Evolutionary conservation across 108 stramenopile species (phyloP).

Genomic region (Conticribra weissflogii): DNA sequence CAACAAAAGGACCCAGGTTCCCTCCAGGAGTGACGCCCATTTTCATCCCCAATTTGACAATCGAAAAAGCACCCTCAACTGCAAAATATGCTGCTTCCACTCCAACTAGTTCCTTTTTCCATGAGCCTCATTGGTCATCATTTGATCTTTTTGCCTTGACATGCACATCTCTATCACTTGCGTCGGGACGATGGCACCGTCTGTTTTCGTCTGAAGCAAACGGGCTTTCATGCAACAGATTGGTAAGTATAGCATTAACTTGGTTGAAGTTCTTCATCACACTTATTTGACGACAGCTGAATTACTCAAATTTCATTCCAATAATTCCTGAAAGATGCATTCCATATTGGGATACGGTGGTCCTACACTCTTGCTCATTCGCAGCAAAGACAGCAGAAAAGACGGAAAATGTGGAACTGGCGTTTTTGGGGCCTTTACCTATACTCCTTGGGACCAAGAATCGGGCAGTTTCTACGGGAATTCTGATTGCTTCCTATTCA

Average conservation of each 20-base stretch:
- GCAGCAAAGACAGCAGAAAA: conserved; percentile 30
- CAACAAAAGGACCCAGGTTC: conserved; percentile 38
- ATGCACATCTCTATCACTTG: conserved; percentile 40
- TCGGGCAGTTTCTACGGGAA: conserved; percentile 82
- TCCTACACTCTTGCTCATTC: conserved; percentile 76
- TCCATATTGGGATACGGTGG: conserved; percentile 79
- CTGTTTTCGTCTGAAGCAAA: conserved; percentile 81
- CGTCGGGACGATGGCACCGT: conserved; percentile 58
- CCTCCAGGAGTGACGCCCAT: conserved; percentile 42
- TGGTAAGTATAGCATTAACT: too few relatives aligned
- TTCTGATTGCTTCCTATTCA: conserved; percentile 77
- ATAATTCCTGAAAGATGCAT: too few relatives aligned
- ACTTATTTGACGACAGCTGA: too few relatives aligned
- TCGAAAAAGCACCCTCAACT: conserved; percentile 26
- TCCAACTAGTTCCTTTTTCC: conserved; percentile 16
- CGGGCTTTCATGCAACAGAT: conserved; percentile 80
- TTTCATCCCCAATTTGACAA: conserved; percentile 35
- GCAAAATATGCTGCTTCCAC: conserved; percentile 8
- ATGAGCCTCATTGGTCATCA: conserved; percentile 9
- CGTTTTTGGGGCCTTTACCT: conserved; percentile 70
- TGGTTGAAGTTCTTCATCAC: too few relatives aligned
- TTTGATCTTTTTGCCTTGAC: conserved; percentile 37
- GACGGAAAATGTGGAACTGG: conserved; percentile 45
- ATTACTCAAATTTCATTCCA: too few relatives aligned
- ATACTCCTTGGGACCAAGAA: conserved; percentile 74